A percentile compares a stretch with the other conserved stretches of the same genome.
Conservation (phyloP, 169 alveolate species). For the Theileria parva region DNA sequence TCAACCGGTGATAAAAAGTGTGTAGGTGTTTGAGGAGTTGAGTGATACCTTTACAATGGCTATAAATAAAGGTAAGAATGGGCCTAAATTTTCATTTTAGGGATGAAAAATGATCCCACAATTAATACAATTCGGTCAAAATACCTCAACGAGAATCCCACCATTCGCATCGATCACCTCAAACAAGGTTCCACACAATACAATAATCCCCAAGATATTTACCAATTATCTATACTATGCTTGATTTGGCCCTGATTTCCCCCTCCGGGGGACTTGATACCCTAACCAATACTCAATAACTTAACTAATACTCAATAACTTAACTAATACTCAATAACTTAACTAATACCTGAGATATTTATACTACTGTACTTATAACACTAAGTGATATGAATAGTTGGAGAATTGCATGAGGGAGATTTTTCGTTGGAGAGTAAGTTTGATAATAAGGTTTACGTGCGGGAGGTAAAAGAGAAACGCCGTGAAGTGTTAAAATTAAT, state of each 20-base stretch:
- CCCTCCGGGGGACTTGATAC: too few species aligned
- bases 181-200: neutral
- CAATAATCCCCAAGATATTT: too few species aligned
- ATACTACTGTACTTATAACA: too few species aligned
- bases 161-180: neutral
- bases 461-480: constrained; percentile 16
- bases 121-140: constrained; percentile 17
- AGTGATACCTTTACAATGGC: constrained; percentile 41
- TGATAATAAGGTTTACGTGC: constrained; percentile 15
- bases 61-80: constrained; percentile 16
- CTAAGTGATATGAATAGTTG: neutral
- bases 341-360: too few species aligned
- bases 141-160: constrained; percentile 7
- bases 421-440: constrained; percentile 22
- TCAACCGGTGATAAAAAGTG: too few species aligned
- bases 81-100: neutral
- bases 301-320: too few species aligned
- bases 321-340: too few species aligned
- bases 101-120: constrained; percentile 34
- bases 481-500: neutral
- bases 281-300: too few species aligned
- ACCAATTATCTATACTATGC: too few species aligned
- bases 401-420: neutral
- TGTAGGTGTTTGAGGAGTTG: constrained; percentile 41
- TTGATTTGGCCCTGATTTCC: too few species aligned